Base-by-base conservation (phyloP, 2,329 filamentous ascomycete species). In the Colletotrichum trifolii region DNA sequence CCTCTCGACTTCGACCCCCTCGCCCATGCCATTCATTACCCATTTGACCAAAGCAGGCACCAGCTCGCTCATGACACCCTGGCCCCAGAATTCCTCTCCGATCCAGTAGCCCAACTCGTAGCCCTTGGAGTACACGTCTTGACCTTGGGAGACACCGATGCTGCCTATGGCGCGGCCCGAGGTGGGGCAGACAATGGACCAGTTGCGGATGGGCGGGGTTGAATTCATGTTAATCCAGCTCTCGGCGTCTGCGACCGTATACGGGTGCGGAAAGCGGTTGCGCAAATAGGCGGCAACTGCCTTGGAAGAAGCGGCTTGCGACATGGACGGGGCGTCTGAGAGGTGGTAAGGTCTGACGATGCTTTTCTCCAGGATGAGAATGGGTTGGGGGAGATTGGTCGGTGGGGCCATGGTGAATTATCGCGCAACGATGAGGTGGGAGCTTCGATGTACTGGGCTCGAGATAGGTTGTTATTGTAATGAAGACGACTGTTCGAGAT, bases 71-170 rank as follows among this genome's bases (percentile, higher is more conserved):
- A 75, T 78, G 59, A 82, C 76, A 0, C 83, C 83, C 39, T 74
- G 75, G 0, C 83, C 82, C 84, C 83, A 83, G 52, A 75, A 72
- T 8, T 72, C 68, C 42, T 73, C 73, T 0, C 75, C 78, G 17
- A 83, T 39, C 77, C 80, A 85, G 72, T 86, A 87, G 2, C 83
- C 84, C 1, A 86, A 7, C 73, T 85, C 82, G 69, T 77, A 77
- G 3, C 77, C 81, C 52, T 76, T 73, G 64, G 74, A 77, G 59
- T 82, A 75, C 66, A 81, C 73, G 55, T 82, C 79, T n/a, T 67
- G 66, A 6, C 72, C 62, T 4, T 74, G 67, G 39, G 73, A 73
- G 43, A 84, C 69, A 38, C 82, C 80, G n/a, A 85, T 73, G 61
- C 71, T 72, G 49, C 84, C 84, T 12, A 79, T 72, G 55, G 35